A percentile compares a stretch with the other conserved stretches of the same genome.
phyloP scores from a whole-genome alignment of 352 stramenopile genomes.

The Phytophthora idaei region DNA sequence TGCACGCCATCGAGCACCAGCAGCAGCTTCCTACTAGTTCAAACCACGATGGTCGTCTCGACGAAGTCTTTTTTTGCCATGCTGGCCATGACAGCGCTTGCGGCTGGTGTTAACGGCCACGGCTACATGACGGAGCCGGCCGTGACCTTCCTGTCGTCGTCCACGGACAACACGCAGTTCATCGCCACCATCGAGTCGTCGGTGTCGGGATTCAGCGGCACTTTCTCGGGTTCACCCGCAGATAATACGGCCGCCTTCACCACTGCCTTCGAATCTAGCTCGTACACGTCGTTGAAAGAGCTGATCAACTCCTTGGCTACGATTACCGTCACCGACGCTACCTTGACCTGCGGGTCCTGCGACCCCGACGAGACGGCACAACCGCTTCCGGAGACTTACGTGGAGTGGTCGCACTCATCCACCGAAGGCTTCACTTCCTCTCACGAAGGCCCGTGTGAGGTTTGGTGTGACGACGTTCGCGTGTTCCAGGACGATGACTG shows the following conservation, averaged over 20 bases:
- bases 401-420: constrained; percentile 33
- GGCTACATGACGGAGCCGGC: constrained; percentile 31
- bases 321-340: constrained; percentile 28
- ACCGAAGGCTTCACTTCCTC: constrained; percentile 36
- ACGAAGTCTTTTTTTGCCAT: constrained; percentile 20
- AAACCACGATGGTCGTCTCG: constrained; percentile 24
- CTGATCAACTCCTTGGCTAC: constrained; percentile 26
- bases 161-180: constrained; percentile 30
- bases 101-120: constrained; percentile 28
- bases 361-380: constrained; percentile 23
- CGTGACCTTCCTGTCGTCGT: constrained; percentile 17
- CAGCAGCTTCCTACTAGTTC: not conserved
- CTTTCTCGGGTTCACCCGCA: constrained; percentile 18
- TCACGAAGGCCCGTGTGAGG: constrained; percentile 49
- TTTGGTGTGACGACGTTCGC: constrained; percentile 45
- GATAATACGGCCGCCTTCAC: constrained; percentile 35
- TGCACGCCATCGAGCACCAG: constrained; percentile 16
- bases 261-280: constrained; percentile 24
- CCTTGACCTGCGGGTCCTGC: constrained; percentile 21
- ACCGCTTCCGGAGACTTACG: constrained; percentile 15
- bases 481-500: constrained; percentile 27
- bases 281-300: constrained; percentile 31
- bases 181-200: constrained; percentile 36
- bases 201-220: constrained; percentile 25
- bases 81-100: constrained; percentile 20